Conservation (phyloP, 2,329 filamentous ascomycete genomes). For the Arthrobotrys musiformis region DNA sequence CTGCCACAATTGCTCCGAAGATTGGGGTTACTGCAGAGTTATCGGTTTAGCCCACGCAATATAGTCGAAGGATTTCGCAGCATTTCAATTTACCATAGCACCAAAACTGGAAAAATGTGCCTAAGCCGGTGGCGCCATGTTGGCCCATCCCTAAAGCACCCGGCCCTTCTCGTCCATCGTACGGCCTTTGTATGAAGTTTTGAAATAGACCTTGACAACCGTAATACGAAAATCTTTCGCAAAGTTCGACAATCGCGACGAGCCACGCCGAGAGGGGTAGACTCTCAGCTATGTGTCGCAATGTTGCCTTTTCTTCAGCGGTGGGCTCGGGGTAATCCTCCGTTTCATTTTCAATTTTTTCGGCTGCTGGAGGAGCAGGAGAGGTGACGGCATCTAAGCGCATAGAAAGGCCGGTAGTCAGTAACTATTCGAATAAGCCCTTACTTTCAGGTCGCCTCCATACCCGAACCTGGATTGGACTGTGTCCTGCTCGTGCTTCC, state of each 20-base stretch:
- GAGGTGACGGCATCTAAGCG: neutral
- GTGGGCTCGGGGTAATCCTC: constrained; percentile 68
- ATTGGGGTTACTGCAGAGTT: constrained; percentile 69
- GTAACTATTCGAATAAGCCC: neutral
- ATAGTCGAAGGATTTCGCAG: constrained; percentile 66
- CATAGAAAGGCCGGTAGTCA: neutral
- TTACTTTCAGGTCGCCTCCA: neutral
- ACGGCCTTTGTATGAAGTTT: constrained; percentile 60
- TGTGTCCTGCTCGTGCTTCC: neutral
- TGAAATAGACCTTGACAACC: constrained; percentile 68
- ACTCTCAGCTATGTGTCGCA: constrained; percentile 69
- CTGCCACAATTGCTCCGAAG: constrained; percentile 69
- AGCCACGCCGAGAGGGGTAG: constrained; percentile 69
- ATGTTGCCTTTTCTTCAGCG: constrained; percentile 66
- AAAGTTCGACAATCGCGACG: constrained; percentile 69
- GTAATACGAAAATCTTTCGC: constrained; percentile 71
- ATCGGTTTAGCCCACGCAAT: constrained; percentile 69
- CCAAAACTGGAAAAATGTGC: constrained; percentile 70
- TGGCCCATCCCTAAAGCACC: constrained; percentile 70
- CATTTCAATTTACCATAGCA: constrained; percentile 66
- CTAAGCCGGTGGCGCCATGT: constrained; percentile 68
- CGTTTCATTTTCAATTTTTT: neutral
- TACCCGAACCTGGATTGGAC: neutral
- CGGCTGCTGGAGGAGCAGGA: neutral
- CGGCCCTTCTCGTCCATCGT: constrained; percentile 61